Percentiles rank a stretch among this genome's conserved stretches.
phyloP scores from a whole-genome alignment of 2,329 filamentous ascomycete genomes.

The Fusarium dlaminii region DNA sequence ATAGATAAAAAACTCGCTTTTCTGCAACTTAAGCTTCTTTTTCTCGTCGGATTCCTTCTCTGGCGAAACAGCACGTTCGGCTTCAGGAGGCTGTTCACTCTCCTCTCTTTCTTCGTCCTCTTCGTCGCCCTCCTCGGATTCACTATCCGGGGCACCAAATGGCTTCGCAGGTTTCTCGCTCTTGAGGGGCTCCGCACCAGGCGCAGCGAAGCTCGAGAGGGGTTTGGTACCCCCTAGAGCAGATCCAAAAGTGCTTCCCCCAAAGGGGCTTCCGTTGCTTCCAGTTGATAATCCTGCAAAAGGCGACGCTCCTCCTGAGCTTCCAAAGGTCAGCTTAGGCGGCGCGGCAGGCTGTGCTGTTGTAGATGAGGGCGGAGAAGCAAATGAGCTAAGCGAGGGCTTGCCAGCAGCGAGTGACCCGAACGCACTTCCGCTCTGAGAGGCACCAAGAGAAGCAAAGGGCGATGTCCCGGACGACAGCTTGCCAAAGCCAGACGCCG shows the following conservation, averaged over 20 bases:
- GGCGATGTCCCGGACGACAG: slow-evolving; percentile 71
- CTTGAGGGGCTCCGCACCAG: slow-evolving; percentile 58
- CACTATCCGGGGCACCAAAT: slow-evolving; percentile 80
- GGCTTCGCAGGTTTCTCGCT: slow-evolving; percentile 73
- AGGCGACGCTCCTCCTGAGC: slow-evolving; percentile 54
- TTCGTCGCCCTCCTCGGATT: slow-evolving; percentile 61
- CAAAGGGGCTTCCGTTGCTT: slow-evolving; percentile 53
- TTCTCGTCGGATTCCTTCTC: slow-evolving; percentile 70
- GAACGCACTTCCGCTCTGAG: slow-evolving; percentile 61
- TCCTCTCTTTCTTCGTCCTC: slow-evolving; percentile 53
- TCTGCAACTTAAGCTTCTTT: slow-evolving; percentile 73
- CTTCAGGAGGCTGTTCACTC: slow-evolving; percentile 56
- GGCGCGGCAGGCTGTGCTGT: slow-evolving; percentile 43
- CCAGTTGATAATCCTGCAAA: slow-evolving; percentile 56
- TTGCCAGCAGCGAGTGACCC: slow-evolving; percentile 52
- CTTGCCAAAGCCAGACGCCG: slow-evolving; percentile 73
- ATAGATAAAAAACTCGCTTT: slow-evolving; percentile 61
- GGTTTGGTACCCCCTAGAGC: slow-evolving; percentile 53
- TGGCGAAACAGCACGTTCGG: slow-evolving; percentile 56
- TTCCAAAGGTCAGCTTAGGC: slow-evolving; percentile 62
- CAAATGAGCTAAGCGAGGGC: slow-evolving; percentile 47
- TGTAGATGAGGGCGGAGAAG: slow-evolving; percentile 40
- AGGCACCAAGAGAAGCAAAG: slow-evolving; percentile 66
- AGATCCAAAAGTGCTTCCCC: slow-evolving; percentile 52
- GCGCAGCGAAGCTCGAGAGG: slow-evolving; percentile 76